phyloP scores from a whole-genome alignment of 495 filamentous ascomycete species.

The Neurospora tetrasperma region DNA sequence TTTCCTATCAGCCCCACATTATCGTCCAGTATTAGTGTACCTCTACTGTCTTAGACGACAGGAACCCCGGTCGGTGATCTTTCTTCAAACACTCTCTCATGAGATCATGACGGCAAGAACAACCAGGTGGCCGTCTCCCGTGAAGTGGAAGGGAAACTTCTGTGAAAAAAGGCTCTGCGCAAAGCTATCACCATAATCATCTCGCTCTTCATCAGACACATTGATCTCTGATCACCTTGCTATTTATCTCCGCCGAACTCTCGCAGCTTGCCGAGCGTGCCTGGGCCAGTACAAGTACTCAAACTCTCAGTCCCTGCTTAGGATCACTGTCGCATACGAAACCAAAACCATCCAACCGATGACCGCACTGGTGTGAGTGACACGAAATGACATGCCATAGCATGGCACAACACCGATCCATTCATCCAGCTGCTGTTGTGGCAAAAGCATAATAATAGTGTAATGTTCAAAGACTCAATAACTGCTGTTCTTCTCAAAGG shows the following conservation, averaged over 20 bases:
- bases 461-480: too few relatives aligned
- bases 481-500: too few relatives aligned
- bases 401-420: too few relatives aligned
- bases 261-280: background rate
- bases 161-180: too few relatives aligned
- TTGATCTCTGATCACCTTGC: background rate
- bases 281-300: too few relatives aligned
- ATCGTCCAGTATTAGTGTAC: background rate
- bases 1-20: background rate
- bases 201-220: too few relatives aligned
- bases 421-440: too few relatives aligned
- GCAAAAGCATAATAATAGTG: too few relatives aligned
- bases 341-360: background rate
- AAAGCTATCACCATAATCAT: too few relatives aligned
- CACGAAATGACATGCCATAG: too few relatives aligned
- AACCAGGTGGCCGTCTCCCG: background rate
- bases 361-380: background rate
- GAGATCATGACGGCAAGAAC: background rate
- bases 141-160: background rate
- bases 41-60: background rate
- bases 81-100: background rate
- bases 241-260: background rate
- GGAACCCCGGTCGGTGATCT: background rate
- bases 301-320: background rate
- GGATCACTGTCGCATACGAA: background rate